Evolutionary conservation across 768 basidiomycete species (phyloP), one percentile per base, ranked within the genome.

Genomic region (Rhodocollybia butyracea): DNA sequence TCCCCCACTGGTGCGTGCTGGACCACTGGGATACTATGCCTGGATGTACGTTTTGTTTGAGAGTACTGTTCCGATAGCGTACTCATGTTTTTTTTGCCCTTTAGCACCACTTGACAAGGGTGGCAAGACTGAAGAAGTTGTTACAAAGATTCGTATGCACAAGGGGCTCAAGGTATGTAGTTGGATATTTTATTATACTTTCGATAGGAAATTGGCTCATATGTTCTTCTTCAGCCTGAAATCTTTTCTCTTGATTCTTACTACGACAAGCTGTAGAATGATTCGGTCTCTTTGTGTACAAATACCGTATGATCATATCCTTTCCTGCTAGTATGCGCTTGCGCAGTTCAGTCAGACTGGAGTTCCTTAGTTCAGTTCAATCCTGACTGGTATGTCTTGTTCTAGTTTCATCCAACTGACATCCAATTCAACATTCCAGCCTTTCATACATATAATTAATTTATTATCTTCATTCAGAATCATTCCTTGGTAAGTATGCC

Each of bases 1-100:
- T 98, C 93, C 95, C 97, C 47, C 97, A 98, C n/a, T n/a, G n/a
- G 74, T 70, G 77, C 66, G 94, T 95, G 67, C 89, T 96, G 67
- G 94, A 95, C 67, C 93, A 94, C 72, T 94, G 91, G 90, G 88
- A 92, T 66, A 58, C 85, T 59, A 91, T 94, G 89, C 76, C 71
- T 62, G 91, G 91, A 68, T 80, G 88, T 89, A 66, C 71, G 88
- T 76, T 19, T n/a, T 46, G 36, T 3, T 13, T 51, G 36, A 2
- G 5, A 46, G 5, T 39, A 31, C 24, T 24, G 27, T 34, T 4
- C 19, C 7, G n/a, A n/a, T n/a, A n/a, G n/a, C n/a, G n/a, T n/a
- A n/a, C 11, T 38, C 51, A 29, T 24, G 53, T 55, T 43, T 53
- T 55, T 31, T 46, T 30, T 42, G 24, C 51, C 51, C 24, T 59